Evolutionary conservation across 306 rosid species (phyloP).

Genomic region (Pyrus pyrifolia): DNA sequence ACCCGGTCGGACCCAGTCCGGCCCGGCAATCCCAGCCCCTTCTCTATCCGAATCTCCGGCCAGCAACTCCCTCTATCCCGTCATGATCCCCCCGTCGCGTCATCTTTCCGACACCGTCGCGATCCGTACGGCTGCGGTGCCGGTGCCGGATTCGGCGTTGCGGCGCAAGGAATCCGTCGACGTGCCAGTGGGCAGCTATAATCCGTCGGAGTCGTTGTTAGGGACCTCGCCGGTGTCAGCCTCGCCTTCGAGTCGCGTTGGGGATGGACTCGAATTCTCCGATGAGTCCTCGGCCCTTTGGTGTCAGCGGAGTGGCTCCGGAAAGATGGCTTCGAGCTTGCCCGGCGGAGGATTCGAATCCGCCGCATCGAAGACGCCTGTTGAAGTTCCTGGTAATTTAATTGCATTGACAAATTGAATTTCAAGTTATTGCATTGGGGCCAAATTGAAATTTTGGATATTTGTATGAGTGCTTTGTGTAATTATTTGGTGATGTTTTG

Average conservation of each 20-base stretch:
- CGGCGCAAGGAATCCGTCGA: slow-evolving; percentile 35
- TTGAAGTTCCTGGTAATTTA: slow-evolving; percentile 30
- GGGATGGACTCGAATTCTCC: slow-evolving; percentile 44
- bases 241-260: slow-evolving; percentile 39
- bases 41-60: slow-evolving; percentile 31
- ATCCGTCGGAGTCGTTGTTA: slow-evolving; percentile 38
- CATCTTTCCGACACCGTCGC: slow-evolving; percentile 34
- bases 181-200: slow-evolving; percentile 47
- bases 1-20: slow-evolving; percentile 36
- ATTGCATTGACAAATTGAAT: neutral
- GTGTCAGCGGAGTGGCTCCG: slow-evolving; percentile 33
- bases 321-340: slow-evolving; percentile 32
- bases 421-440: neutral
- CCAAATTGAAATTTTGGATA: neutral
- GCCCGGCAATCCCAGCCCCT: slow-evolving; percentile 19
- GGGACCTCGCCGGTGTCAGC: slow-evolving; percentile 44
- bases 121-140: slow-evolving; percentile 44
- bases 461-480: neutral
- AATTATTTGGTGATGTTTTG: neutral
- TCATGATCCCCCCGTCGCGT: slow-evolving; percentile 62
- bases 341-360: slow-evolving; percentile 35
- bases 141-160: slow-evolving; percentile 47
- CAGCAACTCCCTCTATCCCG: slow-evolving; percentile 55
- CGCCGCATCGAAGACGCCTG: slow-evolving; percentile 16
- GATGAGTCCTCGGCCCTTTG: slow-evolving; percentile 41